These are phyloP conservation scores for Phytopythium litorale DNA, from an alignment of 352 stramenopile genomes.

Conservation along the genomic window DNA sequence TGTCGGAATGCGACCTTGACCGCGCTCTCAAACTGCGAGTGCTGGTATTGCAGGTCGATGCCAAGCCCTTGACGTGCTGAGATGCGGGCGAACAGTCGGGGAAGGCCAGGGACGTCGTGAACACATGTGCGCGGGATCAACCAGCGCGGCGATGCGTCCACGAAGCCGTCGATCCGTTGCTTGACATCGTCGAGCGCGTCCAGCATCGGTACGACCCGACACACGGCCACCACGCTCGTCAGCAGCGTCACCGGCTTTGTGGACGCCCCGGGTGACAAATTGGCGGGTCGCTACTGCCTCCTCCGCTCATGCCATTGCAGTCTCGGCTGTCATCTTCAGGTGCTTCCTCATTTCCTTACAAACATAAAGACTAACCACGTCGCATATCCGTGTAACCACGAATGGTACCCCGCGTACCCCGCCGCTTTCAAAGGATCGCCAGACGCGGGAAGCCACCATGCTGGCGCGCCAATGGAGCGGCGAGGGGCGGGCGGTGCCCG, in stretches of 20 bases:
- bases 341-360: not conserved
- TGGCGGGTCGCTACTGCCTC: not conserved
- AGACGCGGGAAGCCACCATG: not conserved
- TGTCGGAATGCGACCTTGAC: not conserved
- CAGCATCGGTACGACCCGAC: not conserved
- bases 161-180: not conserved
- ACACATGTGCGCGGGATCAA: not conserved
- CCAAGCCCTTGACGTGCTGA: not conserved
- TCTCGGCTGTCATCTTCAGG: not conserved
- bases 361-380: not conserved
- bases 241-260: not conserved
- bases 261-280: not conserved
- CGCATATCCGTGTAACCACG: not conserved
- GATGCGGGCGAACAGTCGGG: not conserved
- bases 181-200: not conserved
- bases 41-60: not conserved
- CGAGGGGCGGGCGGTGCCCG: not conserved
- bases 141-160: not conserved
- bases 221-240: conserved; percentile 1
- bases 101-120: not conserved
- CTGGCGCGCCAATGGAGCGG: not conserved
- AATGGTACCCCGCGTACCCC: too few species aligned
- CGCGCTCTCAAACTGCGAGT: not conserved
- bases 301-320: too few species aligned
- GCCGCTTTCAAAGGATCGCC: too few species aligned